Conservation (phyloP, 352 stramenopile species). For the Globisporangium nunn region DNA sequence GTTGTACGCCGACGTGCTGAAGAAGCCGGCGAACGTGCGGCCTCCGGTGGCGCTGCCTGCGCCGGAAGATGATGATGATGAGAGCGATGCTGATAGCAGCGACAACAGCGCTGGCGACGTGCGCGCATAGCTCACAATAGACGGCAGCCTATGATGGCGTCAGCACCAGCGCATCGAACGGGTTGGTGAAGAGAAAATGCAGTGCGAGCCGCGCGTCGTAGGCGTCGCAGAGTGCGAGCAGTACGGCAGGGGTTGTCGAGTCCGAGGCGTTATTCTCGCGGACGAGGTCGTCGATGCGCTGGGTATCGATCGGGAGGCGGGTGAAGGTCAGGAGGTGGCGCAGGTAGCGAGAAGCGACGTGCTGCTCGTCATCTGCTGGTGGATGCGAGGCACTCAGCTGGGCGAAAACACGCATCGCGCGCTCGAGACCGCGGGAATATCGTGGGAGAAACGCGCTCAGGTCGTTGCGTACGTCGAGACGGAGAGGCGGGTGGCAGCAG, state of each 20-base stretch:
- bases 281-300: neutral
- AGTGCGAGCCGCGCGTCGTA: slow-evolving; percentile 19
- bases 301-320: slow-evolving; percentile 1
- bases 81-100: neutral
- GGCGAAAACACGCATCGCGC: slow-evolving; percentile 24
- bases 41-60: slow-evolving; percentile 2
- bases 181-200: slow-evolving; percentile 36
- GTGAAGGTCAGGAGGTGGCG: slow-evolving; percentile 18
- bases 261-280: neutral
- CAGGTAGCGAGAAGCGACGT: no score
- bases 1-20: slow-evolving; percentile 63
- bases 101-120: neutral
- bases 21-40: slow-evolving; percentile 16
- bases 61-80: slow-evolving; percentile 1
- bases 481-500: slow-evolving; percentile 22
- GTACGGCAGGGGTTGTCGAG: slow-evolving; percentile 4
- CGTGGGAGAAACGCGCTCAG: slow-evolving; percentile 26
- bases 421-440: slow-evolving; percentile 32
- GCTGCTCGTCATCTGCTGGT: neutral
- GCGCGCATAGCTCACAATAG: neutral
- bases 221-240: slow-evolving; percentile 27
- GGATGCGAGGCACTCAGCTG: slow-evolving; percentile 6
- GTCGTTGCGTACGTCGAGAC: slow-evolving; percentile 23
- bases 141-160: neutral
- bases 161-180: slow-evolving; percentile 24